A percentile compares a stretch with the other conserved stretches of the same genome.
Evolutionary conservation across 2,329 filamentous ascomycete genomes (phyloP).

Genomic region (Lachnellula occidentalis): DNA sequence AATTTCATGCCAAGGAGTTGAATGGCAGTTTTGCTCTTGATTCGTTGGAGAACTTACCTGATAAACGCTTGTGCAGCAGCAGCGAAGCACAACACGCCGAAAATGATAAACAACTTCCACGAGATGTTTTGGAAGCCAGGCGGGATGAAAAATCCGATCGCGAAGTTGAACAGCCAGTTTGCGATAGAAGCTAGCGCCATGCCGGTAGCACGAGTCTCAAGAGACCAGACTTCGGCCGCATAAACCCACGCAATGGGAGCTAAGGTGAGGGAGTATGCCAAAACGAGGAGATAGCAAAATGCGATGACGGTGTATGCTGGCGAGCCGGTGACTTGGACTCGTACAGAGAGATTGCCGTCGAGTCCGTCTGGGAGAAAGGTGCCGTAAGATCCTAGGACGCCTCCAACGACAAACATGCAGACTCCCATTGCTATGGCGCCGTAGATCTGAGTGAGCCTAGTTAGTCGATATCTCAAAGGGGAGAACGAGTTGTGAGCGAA

Average conservation of each 20-base stretch:
- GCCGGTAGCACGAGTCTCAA: constrained; percentile 53
- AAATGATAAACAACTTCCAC: constrained; percentile 47
- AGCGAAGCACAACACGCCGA: constrained; percentile 41
- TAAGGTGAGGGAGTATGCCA: constrained; percentile 58
- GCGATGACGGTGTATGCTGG: constrained; percentile 58
- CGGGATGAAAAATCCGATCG: constrained; percentile 52
- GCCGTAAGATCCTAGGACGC: constrained; percentile 38
- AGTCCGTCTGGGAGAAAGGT: constrained; percentile 39
- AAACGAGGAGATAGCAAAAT: constrained; percentile 59
- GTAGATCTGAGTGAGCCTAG: constrained; percentile 28
- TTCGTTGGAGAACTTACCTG: constrained; percentile 9
- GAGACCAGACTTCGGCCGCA: constrained; percentile 57
- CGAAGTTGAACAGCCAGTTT: constrained; percentile 55
- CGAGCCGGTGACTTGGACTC: constrained; percentile 45
- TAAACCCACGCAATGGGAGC: constrained; percentile 63
- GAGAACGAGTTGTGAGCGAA: too few relatives aligned
- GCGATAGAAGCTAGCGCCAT: constrained; percentile 51
- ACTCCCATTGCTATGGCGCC: constrained; percentile 37
- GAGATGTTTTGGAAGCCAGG: constrained; percentile 53
- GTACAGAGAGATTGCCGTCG: constrained; percentile 43
- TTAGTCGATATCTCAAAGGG: background rate
- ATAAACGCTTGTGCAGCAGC: constrained; percentile 41
- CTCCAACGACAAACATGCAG: constrained; percentile 43
- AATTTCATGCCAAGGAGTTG: too few relatives aligned
- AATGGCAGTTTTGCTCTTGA: background rate